Evolutionary conservation across 352 stramenopile species (phyloP), one percentile per base, ranked within the genome.

Genomic region (Phytophthora cryptogea): DNA sequence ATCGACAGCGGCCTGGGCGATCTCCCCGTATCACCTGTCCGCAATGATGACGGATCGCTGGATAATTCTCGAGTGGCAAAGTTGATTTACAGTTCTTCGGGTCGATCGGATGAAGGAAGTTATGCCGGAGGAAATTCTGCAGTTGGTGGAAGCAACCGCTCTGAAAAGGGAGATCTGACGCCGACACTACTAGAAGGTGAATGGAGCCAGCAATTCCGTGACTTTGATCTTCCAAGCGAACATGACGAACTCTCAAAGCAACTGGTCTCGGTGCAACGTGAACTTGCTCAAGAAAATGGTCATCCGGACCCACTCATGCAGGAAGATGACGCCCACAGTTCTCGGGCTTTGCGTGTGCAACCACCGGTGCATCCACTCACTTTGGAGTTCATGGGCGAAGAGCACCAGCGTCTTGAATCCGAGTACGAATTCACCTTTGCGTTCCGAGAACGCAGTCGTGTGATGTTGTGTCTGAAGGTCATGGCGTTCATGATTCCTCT

Each of bases 381-480:
- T 0, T 57, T 93, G 0, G 83, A 92, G 37, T 95, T 95, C 30
- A 93, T 93, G 83, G 86, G 86, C 1, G 86, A 95, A 40, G 74
- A 93, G 46, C 78, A 93, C 17, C 78, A 90, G 51, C 70, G 83
- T 41, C 69, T 95, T 4, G 83, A 95, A 50, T 68, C 51, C 28
- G 82, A 92, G 60, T 95, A 90, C 64, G 82, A 86, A 37, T 57
- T 85, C 16, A 86, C 74, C 0, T 95, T 95, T 68, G 72, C 83
- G 0, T 75, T 89, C 47, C 82, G 81, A 8, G 86, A 93, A 45
- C 71, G 78, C 6, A 53, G 71, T 17, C 83, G 86, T 17, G 74
- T 93, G 8, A 84, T 91, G 35, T 27, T 90, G 2, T 89, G 74
- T 53, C 54, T 93, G 9, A 91, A 91, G 52, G 79, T 93, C 4